Evolutionary conservation across 495 filamentous ascomycete genomes (phyloP).

Genomic region (Xylaria flabelliformis): DNA sequence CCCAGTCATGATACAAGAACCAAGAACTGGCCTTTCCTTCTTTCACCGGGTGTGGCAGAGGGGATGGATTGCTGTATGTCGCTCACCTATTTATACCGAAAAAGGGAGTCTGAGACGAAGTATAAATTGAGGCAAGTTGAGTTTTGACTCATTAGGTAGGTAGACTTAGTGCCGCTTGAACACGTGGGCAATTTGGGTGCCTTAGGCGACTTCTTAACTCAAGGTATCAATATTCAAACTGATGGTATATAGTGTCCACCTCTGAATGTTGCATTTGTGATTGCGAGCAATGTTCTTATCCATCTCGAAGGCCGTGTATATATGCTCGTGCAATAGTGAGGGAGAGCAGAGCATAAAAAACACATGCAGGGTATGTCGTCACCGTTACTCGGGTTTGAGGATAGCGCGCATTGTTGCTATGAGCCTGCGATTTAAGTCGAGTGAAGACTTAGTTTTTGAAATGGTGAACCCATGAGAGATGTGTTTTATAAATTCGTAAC

Average conservation of each 20-base stretch:
- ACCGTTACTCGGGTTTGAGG: background rate
- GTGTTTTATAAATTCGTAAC: background rate
- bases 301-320: background rate
- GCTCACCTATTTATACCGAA: background rate
- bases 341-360: background rate
- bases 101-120: background rate
- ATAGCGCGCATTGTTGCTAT: background rate
- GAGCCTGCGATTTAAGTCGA: background rate
- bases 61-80: background rate
- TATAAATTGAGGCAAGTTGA: background rate
- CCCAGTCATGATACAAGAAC: background rate
- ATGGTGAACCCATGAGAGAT: background rate
- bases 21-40: too few relatives aligned
- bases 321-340: background rate
- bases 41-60: background rate
- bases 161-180: too few relatives aligned
- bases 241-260: too few relatives aligned
- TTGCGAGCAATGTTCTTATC: too few relatives aligned
- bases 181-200: too few relatives aligned
- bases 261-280: too few relatives aligned
- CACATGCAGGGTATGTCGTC: background rate
- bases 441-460: background rate
- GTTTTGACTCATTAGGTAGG: too few relatives aligned
- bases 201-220: too few relatives aligned
- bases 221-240: too few relatives aligned